These are phyloP conservation scores for Ogataea philodendri DNA, from an alignment of 805 yeast species.

Conservation along the genomic window DNA sequence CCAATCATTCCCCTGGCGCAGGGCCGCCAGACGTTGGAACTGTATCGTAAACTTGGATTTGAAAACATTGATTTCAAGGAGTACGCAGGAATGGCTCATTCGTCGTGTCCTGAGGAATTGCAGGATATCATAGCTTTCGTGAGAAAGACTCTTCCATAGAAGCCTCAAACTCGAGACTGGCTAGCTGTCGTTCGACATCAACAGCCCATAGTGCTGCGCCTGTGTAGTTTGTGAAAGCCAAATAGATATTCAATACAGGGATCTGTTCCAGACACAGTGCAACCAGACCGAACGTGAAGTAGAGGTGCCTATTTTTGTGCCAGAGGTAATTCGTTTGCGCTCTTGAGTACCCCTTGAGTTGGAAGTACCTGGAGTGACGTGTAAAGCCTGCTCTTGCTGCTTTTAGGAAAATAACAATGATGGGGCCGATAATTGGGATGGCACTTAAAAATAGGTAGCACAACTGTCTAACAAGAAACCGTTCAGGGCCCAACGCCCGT, in stretches of 20 bases:
- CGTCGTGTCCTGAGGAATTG: constrained; percentile 66
- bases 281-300: constrained; percentile 50
- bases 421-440: constrained; percentile 62
- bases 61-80: constrained; percentile 46
- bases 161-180: too few relatives aligned
- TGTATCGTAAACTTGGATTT: constrained; percentile 46
- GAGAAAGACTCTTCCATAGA: constrained; percentile 29
- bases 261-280: constrained; percentile 51
- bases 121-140: constrained; percentile 50
- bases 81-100: constrained; percentile 67
- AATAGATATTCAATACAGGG: constrained; percentile 52
- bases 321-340: constrained; percentile 41
- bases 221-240: constrained; percentile 54
- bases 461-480: constrained; percentile 38
- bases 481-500: constrained; percentile 36
- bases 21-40: constrained; percentile 42
- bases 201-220: constrained; percentile 70
- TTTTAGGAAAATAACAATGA: constrained; percentile 45
- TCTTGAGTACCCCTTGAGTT: constrained; percentile 48
- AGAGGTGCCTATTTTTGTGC: constrained; percentile 32
- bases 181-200: constrained; percentile 31
- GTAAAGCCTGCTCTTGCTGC: constrained; percentile 55
- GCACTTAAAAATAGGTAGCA: constrained; percentile 40
- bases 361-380: constrained; percentile 56
- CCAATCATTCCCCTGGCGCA: constrained; percentile 50